A percentile compares a stretch with the other conserved stretches of the same genome.
phyloP scores from a whole-genome alignment of 805 yeast species.

The Pichia cabralensis region DNA sequence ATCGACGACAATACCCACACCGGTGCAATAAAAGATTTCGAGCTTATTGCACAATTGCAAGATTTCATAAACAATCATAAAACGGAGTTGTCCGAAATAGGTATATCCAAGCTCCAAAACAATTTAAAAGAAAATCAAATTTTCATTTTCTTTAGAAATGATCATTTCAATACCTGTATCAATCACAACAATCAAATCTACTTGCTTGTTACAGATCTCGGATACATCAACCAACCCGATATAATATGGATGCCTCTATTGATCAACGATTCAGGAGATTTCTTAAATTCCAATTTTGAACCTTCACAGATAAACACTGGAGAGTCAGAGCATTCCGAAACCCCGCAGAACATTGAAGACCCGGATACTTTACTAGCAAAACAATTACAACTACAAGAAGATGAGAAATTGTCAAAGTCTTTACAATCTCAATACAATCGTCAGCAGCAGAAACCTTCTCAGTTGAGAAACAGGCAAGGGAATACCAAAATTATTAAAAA shows the following conservation, averaged over 20 bases:
- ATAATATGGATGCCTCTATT: conserved; percentile 80
- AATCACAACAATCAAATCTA: conserved; percentile 44
- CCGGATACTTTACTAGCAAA: conserved; percentile 22
- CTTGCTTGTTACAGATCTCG: conserved; percentile 64
- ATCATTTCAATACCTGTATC: conserved; percentile 62
- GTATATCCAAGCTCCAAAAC: no score
- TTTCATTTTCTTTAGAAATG: conserved; percentile 76
- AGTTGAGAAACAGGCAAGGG: no score
- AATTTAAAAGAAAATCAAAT: no score
- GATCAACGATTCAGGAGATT: conserved; percentile 54
- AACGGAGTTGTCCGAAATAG: conserved; percentile 68
- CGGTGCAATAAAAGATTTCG: no score
- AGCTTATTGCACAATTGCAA: conserved; percentile 2
- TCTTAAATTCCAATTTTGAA: conserved; percentile 30
- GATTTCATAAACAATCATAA: conserved; percentile 49
- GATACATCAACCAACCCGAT: conserved; percentile 36
- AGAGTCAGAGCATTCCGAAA: no score
- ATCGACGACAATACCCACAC: conserved; percentile 9
- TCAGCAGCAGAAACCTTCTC: conserved; percentile 1
- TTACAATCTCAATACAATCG: conserved; percentile 19
- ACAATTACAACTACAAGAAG: conserved; percentile 26
- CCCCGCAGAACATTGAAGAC: no score
- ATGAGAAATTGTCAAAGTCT: conserved; percentile 19
- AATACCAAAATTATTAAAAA: no score
- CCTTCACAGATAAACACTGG: not conserved